phyloP scores from a whole-genome alignment of 805 yeast species.

The Candida awuae region DNA sequence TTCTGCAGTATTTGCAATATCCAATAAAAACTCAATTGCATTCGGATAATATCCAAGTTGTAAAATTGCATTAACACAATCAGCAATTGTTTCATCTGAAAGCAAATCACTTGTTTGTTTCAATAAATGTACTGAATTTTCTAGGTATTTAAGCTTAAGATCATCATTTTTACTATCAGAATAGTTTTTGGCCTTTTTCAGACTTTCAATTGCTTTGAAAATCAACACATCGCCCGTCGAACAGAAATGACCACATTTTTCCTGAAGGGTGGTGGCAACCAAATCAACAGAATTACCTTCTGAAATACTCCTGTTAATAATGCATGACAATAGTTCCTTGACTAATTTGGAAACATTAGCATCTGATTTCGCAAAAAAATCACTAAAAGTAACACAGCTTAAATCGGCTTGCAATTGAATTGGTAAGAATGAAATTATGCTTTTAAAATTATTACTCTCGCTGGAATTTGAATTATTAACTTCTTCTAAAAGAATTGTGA shows the following conservation, averaged over 20 bases:
- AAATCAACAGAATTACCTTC: conserved; percentile 91
- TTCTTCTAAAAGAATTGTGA: conserved; percentile 75
- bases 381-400: conserved; percentile 59
- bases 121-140: conserved; percentile 66
- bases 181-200: conserved; percentile 76
- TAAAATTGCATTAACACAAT: conserved; percentile 70
- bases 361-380: conserved; percentile 65
- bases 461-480: conserved; percentile 19
- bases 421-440: conserved; percentile 62
- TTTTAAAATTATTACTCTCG: conserved; percentile 38
- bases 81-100: conserved; percentile 70
- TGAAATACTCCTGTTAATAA: conserved; percentile 79
- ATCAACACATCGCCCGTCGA: conserved; percentile 89
- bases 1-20: conserved; percentile 64
- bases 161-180: conserved; percentile 68
- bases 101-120: conserved; percentile 74
- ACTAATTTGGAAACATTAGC: conserved; percentile 52
- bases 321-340: conserved; percentile 80
- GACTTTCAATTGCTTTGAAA: conserved; percentile 87
- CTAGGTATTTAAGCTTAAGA: conserved; percentile 49
- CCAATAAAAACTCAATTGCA: conserved; percentile 74
- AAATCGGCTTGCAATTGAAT: conserved; percentile 62
- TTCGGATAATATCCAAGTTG: conserved; percentile 74
- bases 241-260: conserved; percentile 90
- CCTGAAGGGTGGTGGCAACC: conserved; percentile 81